Evolutionary conservation across 352 stramenopile species (phyloP), one percentile per base, ranked within the genome.

Genomic region (Pythium dissimile): DNA sequence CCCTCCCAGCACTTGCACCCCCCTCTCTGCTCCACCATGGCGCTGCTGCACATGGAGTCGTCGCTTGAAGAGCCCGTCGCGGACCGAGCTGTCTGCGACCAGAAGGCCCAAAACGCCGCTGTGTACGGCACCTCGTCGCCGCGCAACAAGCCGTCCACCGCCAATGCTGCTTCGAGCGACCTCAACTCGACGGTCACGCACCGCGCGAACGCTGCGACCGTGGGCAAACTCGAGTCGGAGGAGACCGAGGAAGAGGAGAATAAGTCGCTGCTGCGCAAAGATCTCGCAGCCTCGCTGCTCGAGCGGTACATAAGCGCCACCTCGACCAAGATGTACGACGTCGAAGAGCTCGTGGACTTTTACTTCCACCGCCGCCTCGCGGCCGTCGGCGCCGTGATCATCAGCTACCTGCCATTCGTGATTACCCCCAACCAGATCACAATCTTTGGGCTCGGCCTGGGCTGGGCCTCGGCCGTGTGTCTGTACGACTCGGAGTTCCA

Each of bases 341-440:
- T 93, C 42, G 83, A 93, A 58, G 83, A 93, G 73, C 67, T 93
- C 18, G 70, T 93, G 21, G 83, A 93, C 59, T 93, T 84, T 55
- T 93, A 91, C 45, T 90, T 89, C 67, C 83, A 93, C 56, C 78
- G 83, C 23, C 80, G 83, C 6, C 68, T 93, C 34, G 83, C 83
- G 0, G 83, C 83, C 20, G 71, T 93, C 24, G 69, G 68, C 21
- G 81, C 83, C 30, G 80, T 91, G 37, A 66, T 91, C 46, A 85
- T 93, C 60, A 91, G 81, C 62, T 93, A 93, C 64, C 35, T 93
- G 62, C 83, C 83, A 11, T 87, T 91, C 38, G 77, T 91, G 24
- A 86, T 93, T 61, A 93, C 83, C 30, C 83, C 83, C 24, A 93
- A 93, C 68, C 83, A 93, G 67, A 93, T 93, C 62, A 93, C 83